A percentile compares a stretch with the other conserved stretches of the same genome.
These are phyloP conservation scores for Apiospora arundinis DNA, from an alignment of 2,329 filamentous ascomycete species.

Conservation along the genomic window DNA sequence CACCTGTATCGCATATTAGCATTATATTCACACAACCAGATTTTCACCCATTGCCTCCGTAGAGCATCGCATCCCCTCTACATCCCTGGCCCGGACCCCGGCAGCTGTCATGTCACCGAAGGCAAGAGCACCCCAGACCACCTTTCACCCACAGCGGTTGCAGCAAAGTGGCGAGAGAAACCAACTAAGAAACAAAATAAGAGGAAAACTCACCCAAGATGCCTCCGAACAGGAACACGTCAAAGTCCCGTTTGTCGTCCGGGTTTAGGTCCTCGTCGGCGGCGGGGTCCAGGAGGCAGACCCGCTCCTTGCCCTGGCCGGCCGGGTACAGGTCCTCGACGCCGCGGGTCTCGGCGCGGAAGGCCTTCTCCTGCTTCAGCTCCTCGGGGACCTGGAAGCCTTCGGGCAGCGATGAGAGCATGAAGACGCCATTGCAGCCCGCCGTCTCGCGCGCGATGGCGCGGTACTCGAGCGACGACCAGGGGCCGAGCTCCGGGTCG, in stretches of 20 bases:
- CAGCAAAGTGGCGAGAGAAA: too few species aligned
- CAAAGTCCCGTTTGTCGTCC: constrained; percentile 81
- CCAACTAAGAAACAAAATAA: constrained; percentile 21
- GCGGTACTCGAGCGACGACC: constrained; percentile 93
- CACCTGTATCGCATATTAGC: constrained; percentile 60
- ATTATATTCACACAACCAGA: not conserved
- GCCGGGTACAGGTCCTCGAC: constrained; percentile 83
- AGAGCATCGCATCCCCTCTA: too few species aligned
- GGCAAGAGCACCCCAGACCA: not conserved
- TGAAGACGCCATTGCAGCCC: constrained; percentile 70
- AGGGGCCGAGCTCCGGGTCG: constrained; percentile 89
- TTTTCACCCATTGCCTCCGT: too few species aligned
- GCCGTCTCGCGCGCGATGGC: constrained; percentile 85
- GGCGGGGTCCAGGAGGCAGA: constrained; percentile 89
- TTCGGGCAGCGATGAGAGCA: constrained; percentile 80
- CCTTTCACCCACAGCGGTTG: not conserved
- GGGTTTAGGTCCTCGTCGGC: constrained; percentile 83
- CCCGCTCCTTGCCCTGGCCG: constrained; percentile 67
- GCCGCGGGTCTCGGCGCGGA: constrained; percentile 75
- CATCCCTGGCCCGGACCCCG: too few species aligned
- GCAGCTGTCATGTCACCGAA: not conserved
- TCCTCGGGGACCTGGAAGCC: constrained; percentile 69
- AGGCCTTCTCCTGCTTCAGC: constrained; percentile 62
- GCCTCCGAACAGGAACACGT: constrained; percentile 93
- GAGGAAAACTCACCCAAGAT: constrained; percentile 74